These are phyloP conservation scores for Penicillium sp. DNA, from an alignment of 2,329 filamentous ascomycete genomes.

Conservation along the genomic window DNA sequence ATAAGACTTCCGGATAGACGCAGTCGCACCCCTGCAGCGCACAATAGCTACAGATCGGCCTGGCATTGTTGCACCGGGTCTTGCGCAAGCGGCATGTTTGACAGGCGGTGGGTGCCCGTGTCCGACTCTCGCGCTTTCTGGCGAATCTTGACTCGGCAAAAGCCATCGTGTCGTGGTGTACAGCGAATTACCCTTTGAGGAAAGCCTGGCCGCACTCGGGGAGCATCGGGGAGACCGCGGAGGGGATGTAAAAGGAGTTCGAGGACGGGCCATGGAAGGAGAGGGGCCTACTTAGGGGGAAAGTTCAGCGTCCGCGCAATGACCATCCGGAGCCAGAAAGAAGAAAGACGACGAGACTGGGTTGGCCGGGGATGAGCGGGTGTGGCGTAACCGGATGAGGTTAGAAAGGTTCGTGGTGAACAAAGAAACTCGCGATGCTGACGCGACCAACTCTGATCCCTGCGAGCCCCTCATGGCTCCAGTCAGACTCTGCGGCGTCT, in stretches of 20 bases:
- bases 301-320: slow-evolving; percentile 1
- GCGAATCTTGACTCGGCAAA: slow-evolving; percentile 9
- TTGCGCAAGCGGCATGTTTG: slow-evolving; percentile 24
- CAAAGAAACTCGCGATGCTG: slow-evolving; percentile 14
- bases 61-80: slow-evolving; percentile 23
- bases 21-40: slow-evolving; percentile 18
- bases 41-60: slow-evolving; percentile 23
- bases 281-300: slow-evolving; percentile 9
- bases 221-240: slow-evolving; percentile 18
- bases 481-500: slow-evolving; percentile 8
- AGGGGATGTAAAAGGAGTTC: slow-evolving; percentile 6
- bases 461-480: slow-evolving; percentile 4
- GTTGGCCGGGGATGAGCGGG: slow-evolving; percentile 5
- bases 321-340: slow-evolving; percentile 2
- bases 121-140: slow-evolving; percentile 22
- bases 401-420: slow-evolving; percentile 6
- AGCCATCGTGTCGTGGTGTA: slow-evolving; percentile 13
- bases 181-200: slow-evolving; percentile 5
- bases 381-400: slow-evolving; percentile 14
- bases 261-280: slow-evolving; percentile 11
- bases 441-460: slow-evolving; percentile 2
- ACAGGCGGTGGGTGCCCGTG: slow-evolving; percentile 24
- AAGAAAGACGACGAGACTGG: slow-evolving; percentile 4
- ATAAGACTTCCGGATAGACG: slow-evolving; percentile 21
- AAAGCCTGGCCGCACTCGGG: slow-evolving; percentile 3